phyloP scores from a whole-genome alignment of 179 eudicot species.

The Beta lomatogona region DNA sequence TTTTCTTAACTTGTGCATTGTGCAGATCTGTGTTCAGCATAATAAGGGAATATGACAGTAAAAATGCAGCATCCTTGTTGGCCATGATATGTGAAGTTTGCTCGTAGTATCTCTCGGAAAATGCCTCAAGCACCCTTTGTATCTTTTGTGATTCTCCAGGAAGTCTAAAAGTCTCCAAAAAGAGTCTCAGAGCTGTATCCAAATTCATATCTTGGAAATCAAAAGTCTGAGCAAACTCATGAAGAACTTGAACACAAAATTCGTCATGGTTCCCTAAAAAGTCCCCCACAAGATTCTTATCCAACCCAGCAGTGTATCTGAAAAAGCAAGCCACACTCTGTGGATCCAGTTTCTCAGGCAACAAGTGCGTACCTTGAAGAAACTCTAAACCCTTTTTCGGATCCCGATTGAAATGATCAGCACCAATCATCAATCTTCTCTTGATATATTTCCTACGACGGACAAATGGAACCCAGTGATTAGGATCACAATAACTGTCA shows the following conservation, averaged over 20 bases:
- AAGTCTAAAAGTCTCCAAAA: constrained; percentile 62
- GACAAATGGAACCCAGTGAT: constrained; percentile 72
- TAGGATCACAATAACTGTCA: constrained; percentile 62
- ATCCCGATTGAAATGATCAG: constrained; percentile 73
- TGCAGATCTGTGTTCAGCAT: constrained; percentile 83
- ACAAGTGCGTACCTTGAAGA: constrained; percentile 70
- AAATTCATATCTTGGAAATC: constrained; percentile 67
- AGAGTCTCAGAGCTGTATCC: constrained; percentile 60
- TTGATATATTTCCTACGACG: constrained; percentile 62
- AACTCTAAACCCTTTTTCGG: constrained; percentile 77
- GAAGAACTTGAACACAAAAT: constrained; percentile 74
- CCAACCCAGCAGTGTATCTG: constrained; percentile 70
- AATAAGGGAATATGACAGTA: constrained; percentile 70
- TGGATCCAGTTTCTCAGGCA: constrained; percentile 73
- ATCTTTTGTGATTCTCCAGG: constrained; percentile 80
- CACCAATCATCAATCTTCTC: constrained; percentile 76
- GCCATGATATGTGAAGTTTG: constrained; percentile 65
- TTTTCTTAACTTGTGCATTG: constrained; percentile 79
- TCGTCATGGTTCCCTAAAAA: constrained; percentile 77
- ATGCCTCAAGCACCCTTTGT: constrained; percentile 73
- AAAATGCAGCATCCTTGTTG: constrained; percentile 74
- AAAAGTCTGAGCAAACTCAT: constrained; percentile 74
- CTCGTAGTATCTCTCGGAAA: constrained; percentile 71
- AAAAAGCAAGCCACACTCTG: constrained; percentile 77
- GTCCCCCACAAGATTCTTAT: constrained; percentile 75